Percentiles rank a stretch among this genome's conserved stretches.
phyloP scores from a whole-genome alignment of 2,329 filamentous ascomycete species.

The Fonsecaea erecta region DNA sequence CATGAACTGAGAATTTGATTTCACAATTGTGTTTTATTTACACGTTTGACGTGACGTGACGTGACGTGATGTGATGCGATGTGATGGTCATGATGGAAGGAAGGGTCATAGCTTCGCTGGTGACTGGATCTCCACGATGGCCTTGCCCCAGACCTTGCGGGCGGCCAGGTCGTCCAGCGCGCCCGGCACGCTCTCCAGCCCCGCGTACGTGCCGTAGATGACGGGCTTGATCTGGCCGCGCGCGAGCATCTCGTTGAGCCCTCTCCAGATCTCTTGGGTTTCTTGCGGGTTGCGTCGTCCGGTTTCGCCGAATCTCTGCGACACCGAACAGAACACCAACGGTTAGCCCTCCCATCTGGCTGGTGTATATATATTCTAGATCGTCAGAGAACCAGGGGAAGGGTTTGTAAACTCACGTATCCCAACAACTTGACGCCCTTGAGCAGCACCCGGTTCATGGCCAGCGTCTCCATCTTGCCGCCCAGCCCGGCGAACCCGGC shows the following conservation, averaged over 20 bases:
- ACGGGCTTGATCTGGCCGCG: slow-evolving; percentile 56
- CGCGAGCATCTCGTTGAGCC: slow-evolving; percentile 55
- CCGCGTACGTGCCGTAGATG: slow-evolving; percentile 57
- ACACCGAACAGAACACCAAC: not conserved
- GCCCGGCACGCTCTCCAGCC: slow-evolving; percentile 55
- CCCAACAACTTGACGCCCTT: slow-evolving; percentile 60
- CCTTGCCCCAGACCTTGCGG: slow-evolving; percentile 61
- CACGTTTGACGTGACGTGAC: no score
- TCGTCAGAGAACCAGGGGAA: not conserved
- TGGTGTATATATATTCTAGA: no score
- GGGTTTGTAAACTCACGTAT: slow-evolving; percentile 44
- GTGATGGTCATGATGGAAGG: not conserved
- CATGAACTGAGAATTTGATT: slow-evolving; percentile 35
- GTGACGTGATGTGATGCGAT: no score
- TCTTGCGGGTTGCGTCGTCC: slow-evolving; percentile 56
- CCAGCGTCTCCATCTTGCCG: slow-evolving; percentile 59
- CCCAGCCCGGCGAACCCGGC: slow-evolving; percentile 62
- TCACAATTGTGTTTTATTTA: no score
- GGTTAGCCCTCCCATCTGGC: slow-evolving; percentile 4
- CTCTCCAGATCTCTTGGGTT: slow-evolving; percentile 57
- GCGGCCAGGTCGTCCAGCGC: slow-evolving; percentile 58
- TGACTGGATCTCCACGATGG: slow-evolving; percentile 54
- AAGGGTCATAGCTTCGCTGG: slow-evolving; percentile 26
- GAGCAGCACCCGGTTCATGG: slow-evolving; percentile 60
- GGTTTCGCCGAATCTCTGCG: slow-evolving; percentile 59